These are phyloP conservation scores for Symbiodinium pilosum DNA, from an alignment of 73 alveolate genomes.

Conservation along the genomic window DNA sequence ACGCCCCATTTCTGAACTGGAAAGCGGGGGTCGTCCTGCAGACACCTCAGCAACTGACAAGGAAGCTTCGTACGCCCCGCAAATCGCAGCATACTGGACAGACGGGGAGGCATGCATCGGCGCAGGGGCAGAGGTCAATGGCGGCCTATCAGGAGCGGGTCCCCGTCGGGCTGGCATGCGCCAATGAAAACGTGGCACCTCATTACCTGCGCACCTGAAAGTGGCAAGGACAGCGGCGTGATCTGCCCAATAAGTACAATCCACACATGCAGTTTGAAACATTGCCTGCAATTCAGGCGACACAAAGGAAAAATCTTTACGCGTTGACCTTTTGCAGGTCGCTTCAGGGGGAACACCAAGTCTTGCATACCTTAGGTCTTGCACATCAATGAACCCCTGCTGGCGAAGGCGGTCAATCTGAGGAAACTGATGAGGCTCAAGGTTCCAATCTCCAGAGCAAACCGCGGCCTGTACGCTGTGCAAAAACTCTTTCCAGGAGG, in stretches of 20 bases:
- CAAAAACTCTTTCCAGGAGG: not conserved
- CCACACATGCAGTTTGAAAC: too few species aligned
- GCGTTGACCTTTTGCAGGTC: not conserved
- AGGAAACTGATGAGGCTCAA: too few species aligned
- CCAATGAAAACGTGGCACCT: not conserved
- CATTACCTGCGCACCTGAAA: not conserved
- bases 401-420: too few species aligned
- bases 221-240: not conserved
- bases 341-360: not conserved
- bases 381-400: not conserved
- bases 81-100: not conserved
- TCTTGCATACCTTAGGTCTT: not conserved
- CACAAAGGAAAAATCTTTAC: not conserved
- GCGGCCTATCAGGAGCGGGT: not conserved
- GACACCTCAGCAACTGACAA: not conserved
- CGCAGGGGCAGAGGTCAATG: too few species aligned
- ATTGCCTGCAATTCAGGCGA: not conserved
- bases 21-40: not conserved
- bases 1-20: not conserved
- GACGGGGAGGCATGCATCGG: too few species aligned
- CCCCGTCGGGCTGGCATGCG: not conserved
- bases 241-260: not conserved
- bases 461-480: too few species aligned
- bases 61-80: not conserved
- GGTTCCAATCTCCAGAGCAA: too few species aligned